Percentiles rank a stretch among this genome's conserved stretches.
Evolutionary conservation across 495 filamentous ascomycete genomes (phyloP).

Genomic region (Aspergillus biplanus): DNA sequence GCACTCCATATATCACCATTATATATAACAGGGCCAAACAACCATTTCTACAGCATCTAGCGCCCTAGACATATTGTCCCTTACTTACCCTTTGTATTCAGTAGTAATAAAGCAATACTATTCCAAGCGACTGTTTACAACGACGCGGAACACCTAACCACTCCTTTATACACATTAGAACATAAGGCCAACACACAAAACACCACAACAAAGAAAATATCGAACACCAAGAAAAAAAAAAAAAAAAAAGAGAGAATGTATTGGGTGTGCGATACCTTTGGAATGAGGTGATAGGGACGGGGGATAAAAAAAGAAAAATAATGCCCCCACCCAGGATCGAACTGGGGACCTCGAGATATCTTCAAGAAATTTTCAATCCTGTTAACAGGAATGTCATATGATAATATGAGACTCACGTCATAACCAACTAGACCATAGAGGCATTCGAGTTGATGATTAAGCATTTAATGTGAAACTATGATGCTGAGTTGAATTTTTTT

Average conservation of each 20-base stretch:
- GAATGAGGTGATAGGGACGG: background rate
- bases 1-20: background rate
- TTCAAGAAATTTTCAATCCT: conserved; percentile 12
- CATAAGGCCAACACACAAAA: background rate
- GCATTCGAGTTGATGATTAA: conserved; percentile 5
- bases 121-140: too few relatives aligned
- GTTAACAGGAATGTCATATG: conserved; percentile 21
- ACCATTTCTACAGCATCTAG: too few relatives aligned
- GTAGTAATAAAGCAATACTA: too few relatives aligned
- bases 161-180: too few relatives aligned
- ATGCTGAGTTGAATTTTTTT: too few relatives aligned
- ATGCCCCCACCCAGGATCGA: conserved; percentile 21
- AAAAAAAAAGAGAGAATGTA: too few relatives aligned
- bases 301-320: background rate
- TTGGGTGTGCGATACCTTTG: background rate
- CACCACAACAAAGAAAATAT: background rate
- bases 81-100: too few relatives aligned
- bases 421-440: conserved; percentile 23
- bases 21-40: background rate
- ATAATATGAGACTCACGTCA: conserved; percentile 20
- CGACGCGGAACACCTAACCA: too few relatives aligned
- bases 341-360: conserved; percentile 21
- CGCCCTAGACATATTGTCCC: too few relatives aligned
- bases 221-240: background rate
- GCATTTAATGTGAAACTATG: background rate